Base-by-base conservation (phyloP, 768 basidiomycete species). In the Pisolithus tinctorius region DNA sequence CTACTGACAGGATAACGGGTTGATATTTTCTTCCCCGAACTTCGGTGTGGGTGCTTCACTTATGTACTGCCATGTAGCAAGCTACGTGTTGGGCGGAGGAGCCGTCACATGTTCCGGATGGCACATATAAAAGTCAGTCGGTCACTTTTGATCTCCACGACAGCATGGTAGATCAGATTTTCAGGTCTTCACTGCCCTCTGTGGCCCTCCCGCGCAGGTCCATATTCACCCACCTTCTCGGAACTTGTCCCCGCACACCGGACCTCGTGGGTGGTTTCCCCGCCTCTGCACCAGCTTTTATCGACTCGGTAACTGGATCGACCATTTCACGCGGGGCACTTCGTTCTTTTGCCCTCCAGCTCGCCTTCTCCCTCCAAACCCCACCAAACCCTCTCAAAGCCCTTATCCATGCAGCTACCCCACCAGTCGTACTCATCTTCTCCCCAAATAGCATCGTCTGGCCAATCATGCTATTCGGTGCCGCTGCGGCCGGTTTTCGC, bases 391-490 rank as follows among this genome's bases (percentile, higher is more conserved):
- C 17, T 66, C 83, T 39, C 63, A 70, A 26, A 61, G 84, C 29
- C 79, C 67, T 7, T 69, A 50, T 82, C 78, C 1, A 61, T 84
- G 45, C 69, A 59, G 41, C 63, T 69, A 47, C 68, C 71, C 49
- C 65, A 54, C 59, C 54, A 47, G 79, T 79, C 0, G 71, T 80
- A 16, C 72, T 87, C 53, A 71, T 92, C 5, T 89, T 77, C 62
- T 83, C 83, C 1, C 82, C 78, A 8, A 92, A 93, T 66, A 81
- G 74, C 17, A 58, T 90, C 43, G 69, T 71, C 40, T 84, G 73
- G 69, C 77, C 81, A 1, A 62, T 80, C 51, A 62, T 75, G 45
- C 52, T 82, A 6, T 67, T 71, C 16, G 53, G 65, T 45, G 65
- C 67, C 62, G 71, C 84, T 40, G 84, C 89, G 0, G 85, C 83